A percentile compares a stretch with the other conserved stretches of the same genome.
phyloP scores from a whole-genome alignment of 176 grass and related monocot species.

The Hordeum marinum region DNA sequence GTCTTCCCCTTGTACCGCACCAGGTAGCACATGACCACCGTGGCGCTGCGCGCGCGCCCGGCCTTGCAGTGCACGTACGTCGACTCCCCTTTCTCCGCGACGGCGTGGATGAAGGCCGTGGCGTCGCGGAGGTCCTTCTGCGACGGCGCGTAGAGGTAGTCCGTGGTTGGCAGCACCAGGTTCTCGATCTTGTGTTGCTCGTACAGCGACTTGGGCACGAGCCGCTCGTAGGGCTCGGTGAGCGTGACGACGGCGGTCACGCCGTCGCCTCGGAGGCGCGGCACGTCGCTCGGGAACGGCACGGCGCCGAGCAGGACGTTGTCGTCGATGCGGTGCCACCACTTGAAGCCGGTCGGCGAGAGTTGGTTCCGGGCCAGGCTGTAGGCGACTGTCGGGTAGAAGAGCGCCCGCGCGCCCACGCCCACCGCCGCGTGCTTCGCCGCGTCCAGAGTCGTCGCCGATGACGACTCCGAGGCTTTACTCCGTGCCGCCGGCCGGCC shows the following conservation, averaged over 20 bases:
- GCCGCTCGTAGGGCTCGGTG: neutral
- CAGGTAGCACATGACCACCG: neutral
- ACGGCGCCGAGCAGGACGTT: neutral
- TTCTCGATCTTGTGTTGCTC: neutral
- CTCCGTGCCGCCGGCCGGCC: no score
- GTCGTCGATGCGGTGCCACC: neutral
- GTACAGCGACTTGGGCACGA: neutral
- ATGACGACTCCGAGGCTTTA: neutral
- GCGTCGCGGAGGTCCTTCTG: neutral
- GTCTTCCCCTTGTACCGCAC: neutral
- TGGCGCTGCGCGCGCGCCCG: neutral
- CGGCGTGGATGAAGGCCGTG: neutral
- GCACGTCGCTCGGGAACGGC: neutral
- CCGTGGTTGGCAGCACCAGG: neutral
- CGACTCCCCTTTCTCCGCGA: neutral
- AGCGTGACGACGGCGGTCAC: neutral
- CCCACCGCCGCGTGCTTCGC: neutral
- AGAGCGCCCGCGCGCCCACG: neutral
- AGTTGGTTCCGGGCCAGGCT: neutral
- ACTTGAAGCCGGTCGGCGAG: neutral
- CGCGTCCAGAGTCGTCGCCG: neutral
- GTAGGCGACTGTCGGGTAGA: neutral
- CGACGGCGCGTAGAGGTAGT: neutral
- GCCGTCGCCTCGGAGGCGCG: neutral
- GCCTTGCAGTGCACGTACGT: constrained; percentile 2